phyloP scores from a whole-genome alignment of 2,329 filamentous ascomycete species.

The Taxawa tesnikishii region DNA sequence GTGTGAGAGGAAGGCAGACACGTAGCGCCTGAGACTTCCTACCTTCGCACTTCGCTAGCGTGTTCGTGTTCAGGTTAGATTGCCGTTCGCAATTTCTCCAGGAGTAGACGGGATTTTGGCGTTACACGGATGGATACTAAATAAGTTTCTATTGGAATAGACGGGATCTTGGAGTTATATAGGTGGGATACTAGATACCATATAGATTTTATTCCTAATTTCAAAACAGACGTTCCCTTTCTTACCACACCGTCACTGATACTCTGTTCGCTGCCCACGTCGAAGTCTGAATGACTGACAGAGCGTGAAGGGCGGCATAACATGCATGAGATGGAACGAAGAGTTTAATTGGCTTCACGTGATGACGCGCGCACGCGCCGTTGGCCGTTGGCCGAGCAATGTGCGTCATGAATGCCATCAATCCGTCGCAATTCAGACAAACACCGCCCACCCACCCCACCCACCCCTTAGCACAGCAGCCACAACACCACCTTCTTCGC shows the following conservation, averaged over 20 bases:
- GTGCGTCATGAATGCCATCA: not conserved
- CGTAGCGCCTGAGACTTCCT: not conserved
- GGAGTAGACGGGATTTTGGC: too few relatives aligned
- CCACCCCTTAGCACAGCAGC: too few relatives aligned
- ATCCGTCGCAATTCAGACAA: too few relatives aligned
- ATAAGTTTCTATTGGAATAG: too few relatives aligned
- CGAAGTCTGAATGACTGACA: not conserved
- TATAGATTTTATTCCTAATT: not conserved
- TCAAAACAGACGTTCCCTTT: not conserved
- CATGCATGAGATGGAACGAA: not conserved
- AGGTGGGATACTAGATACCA: not conserved
- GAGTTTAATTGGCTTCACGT: too few relatives aligned
- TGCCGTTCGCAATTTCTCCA: too few relatives aligned
- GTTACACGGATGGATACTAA: too few relatives aligned
- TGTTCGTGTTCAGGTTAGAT: too few relatives aligned
- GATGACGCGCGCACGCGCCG: too few relatives aligned
- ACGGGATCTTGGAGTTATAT: too few relatives aligned
- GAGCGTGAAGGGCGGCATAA: not conserved
- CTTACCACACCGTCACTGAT: not conserved
- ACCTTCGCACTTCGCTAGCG: too few relatives aligned
- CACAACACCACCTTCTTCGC: not conserved
- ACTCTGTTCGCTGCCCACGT: not conserved
- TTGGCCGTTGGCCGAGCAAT: not conserved
- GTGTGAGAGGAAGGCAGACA: slow-evolving; percentile 2
- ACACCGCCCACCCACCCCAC: too few relatives aligned